A percentile compares a stretch with the other conserved stretches of the same genome.
Evolutionary conservation across 148 eudicot species (phyloP).

Genomic region (Arbutus unedo): DNA sequence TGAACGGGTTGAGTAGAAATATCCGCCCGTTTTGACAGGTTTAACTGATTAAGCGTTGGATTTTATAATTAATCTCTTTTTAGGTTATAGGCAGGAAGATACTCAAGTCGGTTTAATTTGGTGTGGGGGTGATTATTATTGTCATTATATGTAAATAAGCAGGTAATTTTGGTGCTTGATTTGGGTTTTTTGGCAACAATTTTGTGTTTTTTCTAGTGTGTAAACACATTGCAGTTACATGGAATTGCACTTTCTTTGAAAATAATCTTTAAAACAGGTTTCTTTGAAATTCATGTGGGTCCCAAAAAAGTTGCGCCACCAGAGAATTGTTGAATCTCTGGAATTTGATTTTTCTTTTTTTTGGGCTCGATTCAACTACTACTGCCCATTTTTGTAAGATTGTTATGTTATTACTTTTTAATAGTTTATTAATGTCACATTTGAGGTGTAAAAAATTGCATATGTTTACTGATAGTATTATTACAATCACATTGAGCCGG

Average conservation of each 20-base stretch:
- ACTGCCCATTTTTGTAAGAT: too few species aligned
- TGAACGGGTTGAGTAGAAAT: conserved; percentile 49
- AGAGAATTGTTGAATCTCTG: not conserved
- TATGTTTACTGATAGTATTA: too few species aligned
- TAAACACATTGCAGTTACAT: not conserved
- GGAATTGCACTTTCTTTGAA: not conserved
- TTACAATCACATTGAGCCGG: too few species aligned
- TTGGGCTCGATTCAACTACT: not conserved
- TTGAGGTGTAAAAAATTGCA: too few species aligned
- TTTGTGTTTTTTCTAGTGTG: not conserved
- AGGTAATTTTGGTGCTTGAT: not conserved
- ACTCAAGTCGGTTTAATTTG: not conserved
- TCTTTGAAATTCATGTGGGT: not conserved
- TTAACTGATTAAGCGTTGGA: not conserved
- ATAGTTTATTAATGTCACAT: too few species aligned
- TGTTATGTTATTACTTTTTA: too few species aligned
- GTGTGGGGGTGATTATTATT: not conserved
- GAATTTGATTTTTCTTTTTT: too few species aligned
- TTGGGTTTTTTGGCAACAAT: not conserved
- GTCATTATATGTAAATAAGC: not conserved
- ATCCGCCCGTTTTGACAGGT: conserved; percentile 36
- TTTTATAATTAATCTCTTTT: not conserved
- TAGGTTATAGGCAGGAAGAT: not conserved
- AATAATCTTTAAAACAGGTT: not conserved
- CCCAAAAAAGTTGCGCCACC: not conserved